These are phyloP conservation scores for Elongisporangium prolatum DNA, from an alignment of 352 stramenopile genomes.

Conservation along the genomic window DNA sequence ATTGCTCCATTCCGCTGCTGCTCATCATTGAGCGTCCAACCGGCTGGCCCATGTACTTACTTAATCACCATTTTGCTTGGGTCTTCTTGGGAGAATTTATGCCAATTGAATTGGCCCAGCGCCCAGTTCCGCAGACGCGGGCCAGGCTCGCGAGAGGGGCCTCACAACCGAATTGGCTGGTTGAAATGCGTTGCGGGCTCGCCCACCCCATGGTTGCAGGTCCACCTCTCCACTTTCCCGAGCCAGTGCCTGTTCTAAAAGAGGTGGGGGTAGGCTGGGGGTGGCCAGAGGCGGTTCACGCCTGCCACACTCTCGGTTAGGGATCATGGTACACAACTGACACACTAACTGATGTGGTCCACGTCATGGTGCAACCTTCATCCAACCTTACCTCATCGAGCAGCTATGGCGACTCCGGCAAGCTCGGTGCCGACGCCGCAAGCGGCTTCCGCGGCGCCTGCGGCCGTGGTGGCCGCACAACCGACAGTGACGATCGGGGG, in stretches of 20 bases:
- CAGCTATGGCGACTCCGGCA: not conserved
- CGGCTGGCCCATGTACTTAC: slow-evolving; percentile 41
- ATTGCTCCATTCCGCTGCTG: not conserved
- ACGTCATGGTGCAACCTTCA: not conserved
- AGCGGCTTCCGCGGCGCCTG: not conserved
- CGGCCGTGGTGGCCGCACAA: not conserved
- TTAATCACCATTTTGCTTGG: slow-evolving; percentile 89
- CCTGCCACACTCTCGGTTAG: not conserved
- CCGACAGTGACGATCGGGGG: slow-evolving; percentile 18
- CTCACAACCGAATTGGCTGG: slow-evolving; percentile 64
- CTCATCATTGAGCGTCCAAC: slow-evolving; percentile 2
- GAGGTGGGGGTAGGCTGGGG: not conserved
- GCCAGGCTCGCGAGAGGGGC: slow-evolving; percentile 5
- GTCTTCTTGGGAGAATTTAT: slow-evolving; percentile 89
- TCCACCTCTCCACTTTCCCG: slow-evolving; percentile 1
- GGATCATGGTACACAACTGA: not conserved
- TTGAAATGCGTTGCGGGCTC: slow-evolving; percentile 57
- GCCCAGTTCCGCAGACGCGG: slow-evolving; percentile 12
- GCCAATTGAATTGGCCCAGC: slow-evolving; percentile 62
- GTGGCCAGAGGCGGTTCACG: not conserved
- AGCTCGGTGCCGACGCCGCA: not conserved
- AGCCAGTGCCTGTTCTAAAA: not conserved
- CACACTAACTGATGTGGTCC: not conserved
- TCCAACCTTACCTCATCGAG: not conserved
- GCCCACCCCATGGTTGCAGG: slow-evolving; percentile 18